These are phyloP conservation scores for Pezicula carpinea DNA, from an alignment of 2,329 filamentous ascomycete species.

Conservation along the genomic window DNA sequence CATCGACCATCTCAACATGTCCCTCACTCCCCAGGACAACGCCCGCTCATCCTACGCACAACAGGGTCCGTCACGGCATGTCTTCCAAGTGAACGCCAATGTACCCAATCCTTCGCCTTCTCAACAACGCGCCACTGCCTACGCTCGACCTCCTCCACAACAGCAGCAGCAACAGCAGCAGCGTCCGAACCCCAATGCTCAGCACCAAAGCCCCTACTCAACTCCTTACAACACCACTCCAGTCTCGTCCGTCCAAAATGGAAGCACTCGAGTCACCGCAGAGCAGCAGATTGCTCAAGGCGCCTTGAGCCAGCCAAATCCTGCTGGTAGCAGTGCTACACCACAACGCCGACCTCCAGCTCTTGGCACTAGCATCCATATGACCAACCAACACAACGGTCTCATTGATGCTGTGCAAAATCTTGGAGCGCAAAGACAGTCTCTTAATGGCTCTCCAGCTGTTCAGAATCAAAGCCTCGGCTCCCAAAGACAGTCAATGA, in stretches of 20 bases:
- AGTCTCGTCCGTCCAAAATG: slow-evolving; percentile 10
- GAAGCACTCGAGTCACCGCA: slow-evolving; percentile 20
- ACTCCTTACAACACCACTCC: slow-evolving; percentile 25
- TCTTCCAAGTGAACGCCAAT: slow-evolving; percentile 21
- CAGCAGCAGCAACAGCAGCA: slow-evolving; percentile 13
- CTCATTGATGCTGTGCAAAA: slow-evolving; percentile 25
- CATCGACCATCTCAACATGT: slow-evolving; percentile 18
- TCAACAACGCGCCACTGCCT: slow-evolving; percentile 1
- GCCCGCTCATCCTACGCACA: slow-evolving; percentile 18
- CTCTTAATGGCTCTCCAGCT: slow-evolving; percentile 25
- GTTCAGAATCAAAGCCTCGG: slow-evolving; percentile 18
- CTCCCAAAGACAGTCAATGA: slow-evolving; percentile 10
- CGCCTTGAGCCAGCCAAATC: slow-evolving; percentile 22
- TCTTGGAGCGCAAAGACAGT: slow-evolving; percentile 18
- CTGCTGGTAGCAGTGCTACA: slow-evolving; percentile 18
- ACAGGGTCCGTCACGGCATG: slow-evolving; percentile 15
- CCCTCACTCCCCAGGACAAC: slow-evolving; percentile 24
- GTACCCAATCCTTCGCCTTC: slow-evolving; percentile 19
- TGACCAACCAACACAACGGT: slow-evolving; percentile 23
- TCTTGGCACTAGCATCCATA: slow-evolving; percentile 27
- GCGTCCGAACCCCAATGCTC: slow-evolving; percentile 16
- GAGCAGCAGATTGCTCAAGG: slow-evolving; percentile 31
- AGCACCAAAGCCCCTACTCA: slow-evolving; percentile 25
- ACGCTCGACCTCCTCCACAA: slow-evolving; percentile 13
- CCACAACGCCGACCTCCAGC: slow-evolving; percentile 27